Evolutionary conservation across 2,329 filamentous ascomycete genomes (phyloP), one percentile per base, ranked within the genome.

Genomic region (Fusarium palustre): DNA sequence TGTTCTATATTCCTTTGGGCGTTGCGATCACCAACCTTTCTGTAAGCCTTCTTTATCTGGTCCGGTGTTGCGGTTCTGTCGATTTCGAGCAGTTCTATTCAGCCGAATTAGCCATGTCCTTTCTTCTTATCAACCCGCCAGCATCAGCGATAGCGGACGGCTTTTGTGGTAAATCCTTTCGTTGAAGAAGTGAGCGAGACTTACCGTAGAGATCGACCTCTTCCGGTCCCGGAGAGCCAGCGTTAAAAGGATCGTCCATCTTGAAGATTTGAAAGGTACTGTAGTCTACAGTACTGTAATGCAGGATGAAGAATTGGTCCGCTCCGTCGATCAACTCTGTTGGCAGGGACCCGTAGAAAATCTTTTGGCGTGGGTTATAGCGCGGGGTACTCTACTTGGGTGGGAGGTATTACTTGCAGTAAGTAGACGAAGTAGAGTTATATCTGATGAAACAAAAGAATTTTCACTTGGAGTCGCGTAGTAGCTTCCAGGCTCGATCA

Each of bases 21-120:
- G 12, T 58, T 30, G 58, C 56, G 47, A 56, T n/a, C 54, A 77
- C 82, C 74, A 74, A 94, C 94, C 88, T 97, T 97, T 82, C 95
- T 92, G 83, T 97, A 97, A 66, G 94, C 94, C 82, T 97, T 97
- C 80, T 96, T 97, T 81, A 98, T 92, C 75, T 97, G 92, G 58
- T 91, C 88, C 75, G 91, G 90, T 66, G 85, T 90, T 54, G 94
- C 92, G 66, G 83, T 83, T 78, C 86, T 91, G 54, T 90, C 84
- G 74, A 98, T 87, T 63, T 89, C 91, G 66, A 98, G 89, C 74
- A 97, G 85, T 82, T 91, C 94, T 97, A 76, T 42, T 52, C 56
- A 38, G 16, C 34, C 33, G 45, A 54, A 64, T 72, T 45, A 73
- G 64, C 46, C 41, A 63, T 42, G 20, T 31, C 31, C 34, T 59